Percentiles rank a stretch among this genome's conserved stretches.
Evolutionary conservation across 352 stramenopile species (phyloP).

Genomic region (Blastocystis hominis): DNA sequence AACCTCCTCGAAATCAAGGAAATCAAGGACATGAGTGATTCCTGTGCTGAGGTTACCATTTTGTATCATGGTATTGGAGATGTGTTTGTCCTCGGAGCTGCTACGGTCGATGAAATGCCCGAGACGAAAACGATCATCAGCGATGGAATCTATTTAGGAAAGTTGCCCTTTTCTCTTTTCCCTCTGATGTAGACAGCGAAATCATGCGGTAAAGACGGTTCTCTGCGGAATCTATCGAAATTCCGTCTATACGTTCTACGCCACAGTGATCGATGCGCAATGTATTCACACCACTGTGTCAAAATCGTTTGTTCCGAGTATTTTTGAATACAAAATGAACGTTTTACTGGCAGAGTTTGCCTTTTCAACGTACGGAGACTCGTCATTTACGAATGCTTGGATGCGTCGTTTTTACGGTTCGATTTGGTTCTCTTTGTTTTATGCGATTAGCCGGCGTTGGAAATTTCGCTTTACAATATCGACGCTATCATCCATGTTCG

Average conservation of each 20-base stretch:
- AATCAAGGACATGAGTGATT: neutral
- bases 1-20: neutral
- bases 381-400: neutral
- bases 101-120: neutral
- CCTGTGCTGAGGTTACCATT: neutral
- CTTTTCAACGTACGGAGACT: neutral
- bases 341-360: neutral
- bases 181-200: neutral
- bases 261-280: neutral
- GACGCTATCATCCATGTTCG: neutral
- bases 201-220: neutral
- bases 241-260: neutral
- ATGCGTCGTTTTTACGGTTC: neutral
- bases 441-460: neutral
- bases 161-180: neutral
- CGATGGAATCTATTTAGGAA: constrained; percentile 12
- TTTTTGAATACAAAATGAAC: neutral
- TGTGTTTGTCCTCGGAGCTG: neutral
- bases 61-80: neutral
- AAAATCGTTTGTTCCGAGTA: neutral
- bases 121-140: neutral
- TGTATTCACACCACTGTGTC: neutral
- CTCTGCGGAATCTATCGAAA: neutral
- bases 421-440: neutral
- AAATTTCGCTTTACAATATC: constrained; percentile 1